Base-by-base conservation (phyloP, 1,139 yeast species). In the Trichomonascaceae sp. region DNA sequence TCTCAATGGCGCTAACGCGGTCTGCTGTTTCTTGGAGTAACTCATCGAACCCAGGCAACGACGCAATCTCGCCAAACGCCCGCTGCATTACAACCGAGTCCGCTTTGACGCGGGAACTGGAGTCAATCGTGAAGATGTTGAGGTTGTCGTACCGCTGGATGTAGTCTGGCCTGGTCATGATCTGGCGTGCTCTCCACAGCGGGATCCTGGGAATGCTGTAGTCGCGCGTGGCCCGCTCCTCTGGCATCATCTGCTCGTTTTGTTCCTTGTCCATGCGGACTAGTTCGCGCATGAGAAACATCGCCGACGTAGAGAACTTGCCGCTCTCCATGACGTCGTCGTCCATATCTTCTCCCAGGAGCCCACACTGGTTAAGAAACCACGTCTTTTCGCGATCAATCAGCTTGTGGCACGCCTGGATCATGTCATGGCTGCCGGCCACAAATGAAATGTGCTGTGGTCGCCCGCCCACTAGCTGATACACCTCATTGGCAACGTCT, bases 61-160 rank as follows among this genome's bases (percentile, higher is more conserved):
- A 59, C 0, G 78, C 79, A 35, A 81, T 77, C 48, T 81, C 93
- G 40, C 78, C 74, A 52, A 81, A 81, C 2, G 89, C 93, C 45
- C 87, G 68, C 93, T 81, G 79, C 93, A 81, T 80, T 1, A 92
- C 87, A 1, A 79, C 78, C 3, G 81, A 73, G 52, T 81, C 93
- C 0, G 93, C 89, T 27, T 79, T 60, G 2, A 81, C 93, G 38
- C 76, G 64, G 0, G 85, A 75, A 22, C 48, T 39, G 0, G 84
- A 72, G 54, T 81, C 92, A 36, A 81, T 71, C 1, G 93, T 78
- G 53, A 81, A 81, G 16, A 81, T 71, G 52, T 81, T 81, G 43
- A 80, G 57, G 45, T 77, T 73, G 51, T 81, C 93, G 50, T 77
- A 79, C 17, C 53, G 61, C 48, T 79, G 84, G 41, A 81, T 81